phyloP scores from a whole-genome alignment of 1,284 basidiomycete genomes.

The Tilletia indica region DNA sequence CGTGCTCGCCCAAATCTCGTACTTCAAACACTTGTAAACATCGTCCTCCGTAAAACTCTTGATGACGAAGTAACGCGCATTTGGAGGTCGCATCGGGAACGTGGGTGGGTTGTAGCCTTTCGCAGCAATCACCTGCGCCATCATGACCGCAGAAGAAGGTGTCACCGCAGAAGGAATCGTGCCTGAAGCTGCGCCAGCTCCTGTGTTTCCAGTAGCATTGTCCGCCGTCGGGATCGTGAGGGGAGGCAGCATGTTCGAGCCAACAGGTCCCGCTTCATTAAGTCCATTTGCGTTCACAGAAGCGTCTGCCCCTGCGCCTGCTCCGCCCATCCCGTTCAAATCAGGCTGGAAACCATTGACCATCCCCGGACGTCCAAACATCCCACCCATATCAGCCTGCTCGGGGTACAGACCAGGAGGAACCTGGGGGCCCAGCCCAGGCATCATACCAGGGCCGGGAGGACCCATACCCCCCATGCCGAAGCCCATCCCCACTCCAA shows the following conservation, averaged over 20 bases:
- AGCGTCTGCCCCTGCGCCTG: too few species aligned
- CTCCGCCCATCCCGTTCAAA: neutral
- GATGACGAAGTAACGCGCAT: constrained; percentile 53
- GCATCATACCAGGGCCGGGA: too few species aligned
- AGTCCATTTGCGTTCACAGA: neutral
- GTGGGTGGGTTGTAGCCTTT: constrained; percentile 39
- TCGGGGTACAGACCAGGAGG: neutral
- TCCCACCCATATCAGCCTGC: neutral
- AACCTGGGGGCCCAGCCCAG: neutral
- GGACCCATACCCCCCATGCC: neutral
- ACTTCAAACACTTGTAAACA: constrained; percentile 49
- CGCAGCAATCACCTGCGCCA: constrained; percentile 22
- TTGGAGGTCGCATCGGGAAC: constrained; percentile 32
- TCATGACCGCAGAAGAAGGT: neutral
- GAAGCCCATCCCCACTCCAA: constrained; percentile 18
- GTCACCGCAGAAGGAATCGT: constrained; percentile 20
- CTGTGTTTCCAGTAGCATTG: neutral
- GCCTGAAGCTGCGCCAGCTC: neutral
- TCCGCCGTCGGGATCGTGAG: constrained; percentile 20
- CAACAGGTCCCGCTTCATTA: neutral
- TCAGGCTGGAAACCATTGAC: neutral
- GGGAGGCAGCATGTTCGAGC: constrained; percentile 3
- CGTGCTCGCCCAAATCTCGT: constrained; percentile 55
- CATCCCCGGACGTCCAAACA: neutral
- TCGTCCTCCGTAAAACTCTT: constrained; percentile 55